Base-by-base conservation (phyloP, 2,329 filamentous ascomycete species). In the Aspergillus sp. region DNA sequence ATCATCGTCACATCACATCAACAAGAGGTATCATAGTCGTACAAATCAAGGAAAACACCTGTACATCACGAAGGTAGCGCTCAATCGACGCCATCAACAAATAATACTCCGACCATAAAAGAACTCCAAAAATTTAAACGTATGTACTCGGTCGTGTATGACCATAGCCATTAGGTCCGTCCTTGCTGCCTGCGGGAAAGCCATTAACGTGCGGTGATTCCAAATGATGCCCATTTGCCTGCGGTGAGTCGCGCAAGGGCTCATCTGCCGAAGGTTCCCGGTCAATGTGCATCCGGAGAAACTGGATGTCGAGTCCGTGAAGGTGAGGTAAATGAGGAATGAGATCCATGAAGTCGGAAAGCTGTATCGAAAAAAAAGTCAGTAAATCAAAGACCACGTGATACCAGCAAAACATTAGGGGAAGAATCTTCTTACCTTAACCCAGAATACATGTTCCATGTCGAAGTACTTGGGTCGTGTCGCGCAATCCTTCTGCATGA, bases 371-470 rank as follows among this genome's bases (percentile, higher is more conserved):
- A 19, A 19, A 28, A 34, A 46, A 45, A 9, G 42, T 30, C 35
- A 32, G 32, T 5, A 19, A 19, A 35, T 29, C 38, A 8, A 29
- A 28, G 33, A 30, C 26, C 40, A 32, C 6, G 8, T n/a, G 30
- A 19, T 7, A 7, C 5, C 9, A 10, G 9, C 7, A 3, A 38
- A 34, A 43, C 52, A 28, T 5, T 10, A 6, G 10, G 6, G 4
- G 29, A 28, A 2, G 29, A 27, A 19, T 19, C 19, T 19, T n/a
- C 67, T 55, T 63, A 73, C 70, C 64, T 68, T 72, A 49, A 76
- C 67, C 73, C 73, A 76, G 52, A 75, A 75, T 42, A 76, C 61
- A 60, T 72, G 71, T 47, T 73, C 66, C 70, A 75, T 71, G 29
- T 63, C 63, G 52, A 71, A 69, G 59, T 74, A 76, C 55, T 73